Percentiles rank a stretch among this genome's conserved stretches.
These are phyloP conservation scores for Tricholoma furcatifolium DNA, from an alignment of 768 basidiomycete genomes.

Conservation along the genomic window DNA sequence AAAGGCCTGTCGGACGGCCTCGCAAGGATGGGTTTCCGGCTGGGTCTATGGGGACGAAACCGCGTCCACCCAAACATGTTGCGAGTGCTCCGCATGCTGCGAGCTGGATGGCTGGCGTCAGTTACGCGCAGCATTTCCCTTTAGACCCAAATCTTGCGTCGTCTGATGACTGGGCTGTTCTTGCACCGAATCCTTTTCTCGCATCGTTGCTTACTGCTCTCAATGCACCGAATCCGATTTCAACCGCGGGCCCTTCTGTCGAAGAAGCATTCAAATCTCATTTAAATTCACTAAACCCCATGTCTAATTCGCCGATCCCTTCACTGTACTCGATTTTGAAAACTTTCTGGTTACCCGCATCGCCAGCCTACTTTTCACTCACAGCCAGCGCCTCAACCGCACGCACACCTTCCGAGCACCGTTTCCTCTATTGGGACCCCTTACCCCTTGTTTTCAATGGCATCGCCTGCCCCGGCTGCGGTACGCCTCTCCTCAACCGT, in stretches of 20 bases:
- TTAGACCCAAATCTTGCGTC: conserved; percentile 50
- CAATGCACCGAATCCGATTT: conserved; percentile 60
- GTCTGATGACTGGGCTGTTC: conserved; percentile 61
- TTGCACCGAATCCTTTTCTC: conserved; percentile 58
- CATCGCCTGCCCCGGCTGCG: conserved; percentile 69
- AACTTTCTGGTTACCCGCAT: conserved; percentile 83
- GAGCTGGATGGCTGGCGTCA: background rate
- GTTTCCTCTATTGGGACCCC: conserved; percentile 87
- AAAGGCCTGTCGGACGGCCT: conserved; percentile 79
- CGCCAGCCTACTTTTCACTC: conserved; percentile 72
- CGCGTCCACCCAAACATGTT: conserved; percentile 21
- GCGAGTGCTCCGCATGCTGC: background rate
- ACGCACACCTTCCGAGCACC: conserved; percentile 70
- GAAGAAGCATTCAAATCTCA: conserved; percentile 82
- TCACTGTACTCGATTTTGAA: conserved; percentile 75
- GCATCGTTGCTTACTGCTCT: conserved; percentile 55
- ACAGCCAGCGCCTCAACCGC: conserved; percentile 70
- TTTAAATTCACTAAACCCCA: conserved; percentile 60
- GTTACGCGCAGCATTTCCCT: conserved; percentile 23
- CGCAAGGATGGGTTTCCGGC: conserved; percentile 82
- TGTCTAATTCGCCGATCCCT: conserved; percentile 52
- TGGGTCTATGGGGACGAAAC: conserved; percentile 58
- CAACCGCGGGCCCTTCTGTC: conserved; percentile 59
- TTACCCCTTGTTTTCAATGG: conserved; percentile 82
- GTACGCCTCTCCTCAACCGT: conserved; percentile 56